Evolutionary conservation across 2,329 filamentous ascomycete species (phyloP), one percentile per base, ranked within the genome.

Genomic region (Cadophora gregata): DNA sequence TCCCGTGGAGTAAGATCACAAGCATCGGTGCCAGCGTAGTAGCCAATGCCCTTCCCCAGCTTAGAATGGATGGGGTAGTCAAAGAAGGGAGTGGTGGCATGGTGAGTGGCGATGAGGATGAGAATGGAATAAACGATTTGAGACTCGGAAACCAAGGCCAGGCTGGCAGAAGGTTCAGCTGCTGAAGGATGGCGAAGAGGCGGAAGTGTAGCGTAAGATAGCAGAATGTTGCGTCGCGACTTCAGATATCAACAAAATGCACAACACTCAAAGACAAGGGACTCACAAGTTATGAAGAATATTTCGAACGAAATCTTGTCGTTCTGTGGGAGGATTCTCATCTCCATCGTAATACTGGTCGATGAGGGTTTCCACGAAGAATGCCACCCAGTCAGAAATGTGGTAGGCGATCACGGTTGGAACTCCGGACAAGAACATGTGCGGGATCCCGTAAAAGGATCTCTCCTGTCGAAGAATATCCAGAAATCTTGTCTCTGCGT

Each of bases 141-240:
- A 74, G 60, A 14, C 56, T 70, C 2, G 75, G 75, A 5, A 77
- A 62, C 9, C 68, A 56, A 25, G 60, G 67, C 9, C 64, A 67
- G 7, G 67, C 47, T 16, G 74, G 66, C 14, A 77, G 70, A 24
- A 78, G 67, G 36, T 73, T 66, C 7, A 78, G 68, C 51, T 78
- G 76, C 45, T 77, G 74, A 1, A 77, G 70, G 36, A 75, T 73
- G 19, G 75, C 72, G 67, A 76, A 77, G 61, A 76, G 69, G 8
- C 73, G 71, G 45, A 76, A 67, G 59, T 77, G 73, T 4, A 77
- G 60, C 2, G 67, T 72, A 31, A 74, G 63, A 60, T 74, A 76
- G 19, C 53, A 67, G 48, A 73, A 73, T 10, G 59, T 51, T 24
- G 66, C 21, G 47, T 74, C 67, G 10, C 74, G 48, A 25, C 76